phyloP scores from a whole-genome alignment of 345 rosid genomes.

The Salix caprea region DNA sequence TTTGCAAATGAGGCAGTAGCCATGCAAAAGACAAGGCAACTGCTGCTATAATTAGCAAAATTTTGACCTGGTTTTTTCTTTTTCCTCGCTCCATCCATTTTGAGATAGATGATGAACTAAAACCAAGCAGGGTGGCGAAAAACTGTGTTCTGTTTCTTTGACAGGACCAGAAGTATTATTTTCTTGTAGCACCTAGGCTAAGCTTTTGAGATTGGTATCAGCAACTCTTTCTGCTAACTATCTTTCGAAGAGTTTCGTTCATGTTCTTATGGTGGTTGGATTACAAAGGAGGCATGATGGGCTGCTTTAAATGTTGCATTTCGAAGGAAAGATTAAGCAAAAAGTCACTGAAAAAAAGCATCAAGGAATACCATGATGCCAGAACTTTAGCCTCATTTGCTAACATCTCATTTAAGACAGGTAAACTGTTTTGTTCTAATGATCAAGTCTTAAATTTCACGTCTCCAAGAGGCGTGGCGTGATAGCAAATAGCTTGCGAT shows the following conservation, averaged over 20 bases:
- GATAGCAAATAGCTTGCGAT: accelerated
- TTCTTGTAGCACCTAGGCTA: background rate
- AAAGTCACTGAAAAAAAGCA: slow-evolving; percentile 59
- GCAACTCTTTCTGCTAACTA: background rate
- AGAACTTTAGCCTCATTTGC: background rate
- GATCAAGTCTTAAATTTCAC: background rate
- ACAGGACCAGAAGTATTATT: slow-evolving; percentile 4
- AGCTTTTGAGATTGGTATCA: background rate
- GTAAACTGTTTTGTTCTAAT: background rate
- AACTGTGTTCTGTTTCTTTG: slow-evolving; percentile 9
- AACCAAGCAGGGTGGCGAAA: background rate
- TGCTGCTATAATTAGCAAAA: slow-evolving; percentile 14
- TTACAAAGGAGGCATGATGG: slow-evolving; percentile 26
- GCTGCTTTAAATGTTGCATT: slow-evolving; percentile 60
- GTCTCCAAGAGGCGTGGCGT: no score
- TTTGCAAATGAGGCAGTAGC: background rate
- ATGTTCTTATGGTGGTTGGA: slow-evolving; percentile 31
- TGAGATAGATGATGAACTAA: slow-evolving; percentile 7
- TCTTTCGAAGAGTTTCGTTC: background rate
- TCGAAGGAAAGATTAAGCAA: slow-evolving; percentile 37
- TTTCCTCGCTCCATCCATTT: slow-evolving; percentile 8
- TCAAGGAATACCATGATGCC: slow-evolving; percentile 50
- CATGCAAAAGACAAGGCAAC: background rate
- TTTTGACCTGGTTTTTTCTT: slow-evolving; percentile 18
- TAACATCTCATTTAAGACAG: background rate